These are phyloP conservation scores for Grigorovia humatica DNA, from an alignment of 805 yeast genomes.

Conservation along the genomic window DNA sequence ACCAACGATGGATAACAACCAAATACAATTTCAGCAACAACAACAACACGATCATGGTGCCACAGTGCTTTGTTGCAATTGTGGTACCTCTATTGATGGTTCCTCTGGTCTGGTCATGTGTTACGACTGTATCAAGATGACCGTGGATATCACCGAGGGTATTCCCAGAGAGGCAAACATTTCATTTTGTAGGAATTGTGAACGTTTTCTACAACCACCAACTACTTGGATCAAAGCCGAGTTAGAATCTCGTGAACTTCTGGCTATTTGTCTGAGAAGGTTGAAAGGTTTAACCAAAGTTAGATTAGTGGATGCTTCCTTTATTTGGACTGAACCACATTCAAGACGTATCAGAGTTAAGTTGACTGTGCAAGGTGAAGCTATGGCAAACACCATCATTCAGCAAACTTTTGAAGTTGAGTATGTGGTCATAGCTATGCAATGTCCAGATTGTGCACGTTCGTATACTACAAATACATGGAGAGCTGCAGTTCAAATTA, in stretches of 20 bases:
- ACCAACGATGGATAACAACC: constrained; percentile 20
- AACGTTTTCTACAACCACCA: constrained; percentile 91
- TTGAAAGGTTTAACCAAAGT: constrained; percentile 81
- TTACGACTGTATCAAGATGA: constrained; percentile 89
- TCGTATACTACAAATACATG: constrained; percentile 94
- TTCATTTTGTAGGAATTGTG: constrained; percentile 95
- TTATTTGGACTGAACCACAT: constrained; percentile 99
- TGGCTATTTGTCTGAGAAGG: constrained; percentile 82
- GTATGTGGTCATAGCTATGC: constrained; percentile 87
- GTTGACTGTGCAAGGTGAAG: constrained; percentile 94
- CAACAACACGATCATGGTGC: constrained; percentile 37
- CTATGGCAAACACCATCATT: constrained; percentile 79
- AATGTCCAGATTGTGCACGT: constrained; percentile 97
- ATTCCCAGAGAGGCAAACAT: constrained; percentile 89
- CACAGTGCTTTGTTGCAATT: constrained; percentile 92
- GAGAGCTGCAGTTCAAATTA: constrained; percentile 95
- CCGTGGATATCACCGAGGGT: constrained; percentile 89
- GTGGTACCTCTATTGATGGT: constrained; percentile 98
- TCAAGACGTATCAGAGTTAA: constrained; percentile 88
- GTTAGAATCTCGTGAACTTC: constrained; percentile 81
- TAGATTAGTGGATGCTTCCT: constrained; percentile 83
- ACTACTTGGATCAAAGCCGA: constrained; percentile 85
- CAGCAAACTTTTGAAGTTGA: constrained; percentile 95
- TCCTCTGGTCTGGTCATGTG: constrained; percentile 90
- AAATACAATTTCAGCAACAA: constrained; percentile 26